These are phyloP conservation scores for Arthroderma uncinatum DNA, from an alignment of 2,329 filamentous ascomycete genomes.

Conservation along the genomic window DNA sequence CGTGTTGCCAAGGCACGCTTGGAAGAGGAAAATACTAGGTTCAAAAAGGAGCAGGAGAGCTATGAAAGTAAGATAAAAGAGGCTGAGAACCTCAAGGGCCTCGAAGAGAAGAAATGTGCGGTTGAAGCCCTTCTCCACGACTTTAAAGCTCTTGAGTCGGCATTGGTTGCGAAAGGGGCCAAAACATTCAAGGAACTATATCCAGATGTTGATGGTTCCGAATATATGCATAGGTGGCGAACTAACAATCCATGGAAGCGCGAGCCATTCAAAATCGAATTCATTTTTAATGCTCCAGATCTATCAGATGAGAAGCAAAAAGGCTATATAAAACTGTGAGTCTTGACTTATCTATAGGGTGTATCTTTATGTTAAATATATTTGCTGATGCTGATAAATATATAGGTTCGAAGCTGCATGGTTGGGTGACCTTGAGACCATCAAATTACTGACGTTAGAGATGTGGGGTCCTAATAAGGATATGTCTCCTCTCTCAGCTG, in stretches of 20 bases:
- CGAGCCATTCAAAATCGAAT: neutral
- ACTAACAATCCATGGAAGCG: neutral
- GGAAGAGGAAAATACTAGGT: neutral
- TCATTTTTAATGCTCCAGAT: constrained; percentile 1
- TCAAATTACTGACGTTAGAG: constrained; percentile 33
- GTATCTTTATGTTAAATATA: neutral
- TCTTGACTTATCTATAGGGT: neutral
- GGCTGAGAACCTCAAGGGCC: neutral
- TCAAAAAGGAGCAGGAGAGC: neutral
- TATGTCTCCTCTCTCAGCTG: constrained; percentile 51
- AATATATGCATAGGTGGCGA: too few relatives aligned
- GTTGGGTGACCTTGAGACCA: constrained; percentile 50
- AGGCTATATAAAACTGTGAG: constrained; percentile 5
- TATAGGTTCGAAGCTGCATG: constrained; percentile 50
- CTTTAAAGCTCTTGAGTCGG: constrained; percentile 38
- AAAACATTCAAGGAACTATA: constrained; percentile 57
- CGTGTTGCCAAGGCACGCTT: neutral
- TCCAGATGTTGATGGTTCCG: constrained; percentile 5
- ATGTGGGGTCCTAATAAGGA: constrained; percentile 37
- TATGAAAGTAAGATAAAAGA: neutral
- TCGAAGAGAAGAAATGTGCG: neutral
- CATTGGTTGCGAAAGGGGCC: constrained; percentile 47
- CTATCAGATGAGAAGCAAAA: neutral
- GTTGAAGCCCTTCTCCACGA: neutral
- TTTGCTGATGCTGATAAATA: neutral